phyloP scores from a whole-genome alignment of 116 monocot genomes.

The Iris pallida region DNA sequence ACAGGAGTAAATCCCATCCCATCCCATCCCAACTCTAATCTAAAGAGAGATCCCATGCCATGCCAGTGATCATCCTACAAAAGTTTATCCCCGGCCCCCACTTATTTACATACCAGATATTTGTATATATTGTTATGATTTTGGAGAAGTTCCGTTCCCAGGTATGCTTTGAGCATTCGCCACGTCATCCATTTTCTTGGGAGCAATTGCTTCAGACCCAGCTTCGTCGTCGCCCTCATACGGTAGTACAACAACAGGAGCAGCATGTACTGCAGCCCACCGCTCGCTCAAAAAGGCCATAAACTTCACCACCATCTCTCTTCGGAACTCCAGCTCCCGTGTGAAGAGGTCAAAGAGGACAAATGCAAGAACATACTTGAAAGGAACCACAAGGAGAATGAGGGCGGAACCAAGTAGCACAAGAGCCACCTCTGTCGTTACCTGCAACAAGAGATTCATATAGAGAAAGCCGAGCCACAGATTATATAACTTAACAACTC shows the following conservation, averaged over 20 bases:
- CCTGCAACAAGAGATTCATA: slow-evolving; percentile 39
- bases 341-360: slow-evolving; percentile 74
- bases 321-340: slow-evolving; percentile 74
- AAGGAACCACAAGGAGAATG: slow-evolving; percentile 62
- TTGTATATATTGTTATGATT: background rate
- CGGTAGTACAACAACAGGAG: slow-evolving; percentile 76
- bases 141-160: background rate
- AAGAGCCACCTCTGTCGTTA: slow-evolving; percentile 62
- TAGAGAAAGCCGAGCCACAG: background rate
- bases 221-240: slow-evolving; percentile 31
- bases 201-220: background rate
- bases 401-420: slow-evolving; percentile 49
- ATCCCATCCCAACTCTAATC: no score
- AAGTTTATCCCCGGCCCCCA: no score
- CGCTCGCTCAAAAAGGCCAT: slow-evolving; percentile 52
- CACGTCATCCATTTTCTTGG: background rate
- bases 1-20: no score
- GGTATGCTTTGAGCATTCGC: background rate
- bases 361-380: slow-evolving; percentile 61
- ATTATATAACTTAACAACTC: background rate
- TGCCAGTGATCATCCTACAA: no score
- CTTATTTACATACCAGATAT: background rate
- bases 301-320: slow-evolving; percentile 63
- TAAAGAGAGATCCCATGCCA: no score
- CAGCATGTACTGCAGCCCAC: slow-evolving; percentile 76